phyloP scores from a whole-genome alignment of 495 filamentous ascomycete genomes.

The Cladorrhinum samala region DNA sequence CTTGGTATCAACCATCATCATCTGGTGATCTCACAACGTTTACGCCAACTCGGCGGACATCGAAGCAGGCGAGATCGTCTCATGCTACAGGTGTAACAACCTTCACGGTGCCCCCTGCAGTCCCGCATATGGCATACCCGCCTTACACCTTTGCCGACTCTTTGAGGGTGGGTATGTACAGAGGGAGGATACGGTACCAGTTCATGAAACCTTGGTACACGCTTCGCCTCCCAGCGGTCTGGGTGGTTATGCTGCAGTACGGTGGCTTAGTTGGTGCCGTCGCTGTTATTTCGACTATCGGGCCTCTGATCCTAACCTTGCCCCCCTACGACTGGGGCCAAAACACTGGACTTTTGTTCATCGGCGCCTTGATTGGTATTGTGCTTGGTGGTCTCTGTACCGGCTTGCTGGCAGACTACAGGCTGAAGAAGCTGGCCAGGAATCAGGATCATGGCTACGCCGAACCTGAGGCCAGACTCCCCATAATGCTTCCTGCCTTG shows the following conservation, averaged over 20 bases:
- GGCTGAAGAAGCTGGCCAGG: conserved; percentile 12
- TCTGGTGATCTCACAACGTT: conserved; percentile 10
- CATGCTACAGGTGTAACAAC: background rate
- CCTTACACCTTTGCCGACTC: conserved; percentile 20
- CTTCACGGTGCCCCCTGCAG: background rate
- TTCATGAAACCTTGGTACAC: conserved; percentile 23
- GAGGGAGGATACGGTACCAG: conserved; percentile 15
- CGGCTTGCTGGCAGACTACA: conserved; percentile 12
- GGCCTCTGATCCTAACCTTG: conserved; percentile 17
- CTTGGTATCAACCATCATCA: conserved; percentile 16
- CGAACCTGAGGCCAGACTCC: conserved; percentile 24
- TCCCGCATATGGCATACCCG: background rate
- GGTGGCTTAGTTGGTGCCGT: conserved; percentile 21
- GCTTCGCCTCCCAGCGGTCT: conserved; percentile 19
- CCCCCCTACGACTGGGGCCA: conserved; percentile 24
- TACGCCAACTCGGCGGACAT: background rate
- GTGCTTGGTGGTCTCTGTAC: conserved; percentile 15
- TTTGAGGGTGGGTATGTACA: conserved; percentile 15
- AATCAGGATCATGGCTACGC: conserved; percentile 18
- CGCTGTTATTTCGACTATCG: conserved; percentile 24
- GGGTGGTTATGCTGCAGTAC: conserved; percentile 27
- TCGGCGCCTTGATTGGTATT: conserved; percentile 24
- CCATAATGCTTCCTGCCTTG: conserved; percentile 21
- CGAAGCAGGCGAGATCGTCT: conserved; percentile 8
- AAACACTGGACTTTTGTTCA: conserved; percentile 20